phyloP scores from a whole-genome alignment of 164 flowering plant genomes.

The Echeveria elegans region DNA sequence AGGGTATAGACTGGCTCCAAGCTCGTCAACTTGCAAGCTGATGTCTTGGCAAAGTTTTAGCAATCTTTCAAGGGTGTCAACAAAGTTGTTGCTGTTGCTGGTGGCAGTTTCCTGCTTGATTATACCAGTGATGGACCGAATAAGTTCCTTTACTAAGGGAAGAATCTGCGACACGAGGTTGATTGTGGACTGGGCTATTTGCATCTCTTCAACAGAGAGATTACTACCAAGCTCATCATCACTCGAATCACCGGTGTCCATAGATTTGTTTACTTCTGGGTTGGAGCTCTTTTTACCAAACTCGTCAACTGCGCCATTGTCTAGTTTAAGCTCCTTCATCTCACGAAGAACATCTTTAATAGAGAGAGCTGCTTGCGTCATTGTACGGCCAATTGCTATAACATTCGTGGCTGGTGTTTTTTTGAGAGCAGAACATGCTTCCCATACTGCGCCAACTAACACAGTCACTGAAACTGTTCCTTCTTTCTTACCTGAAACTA shows the following conservation, averaged over 20 bases:
- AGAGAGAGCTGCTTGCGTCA: conserved; percentile 73
- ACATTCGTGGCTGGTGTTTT: conserved; percentile 68
- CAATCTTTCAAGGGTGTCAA: conserved; percentile 54
- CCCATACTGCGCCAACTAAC: conserved; percentile 72
- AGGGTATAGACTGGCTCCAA: conserved; percentile 86
- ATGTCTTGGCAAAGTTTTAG: conserved; percentile 46
- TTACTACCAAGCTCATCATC: conserved; percentile 62
- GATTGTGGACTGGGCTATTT: conserved; percentile 41
- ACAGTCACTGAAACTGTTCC: conserved; percentile 40
- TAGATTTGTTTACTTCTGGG: conserved; percentile 15
- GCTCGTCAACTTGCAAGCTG: conserved; percentile 72
- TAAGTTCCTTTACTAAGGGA: conserved; percentile 55
- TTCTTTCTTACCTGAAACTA: conserved; percentile 38
- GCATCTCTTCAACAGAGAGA: conserved; percentile 75
- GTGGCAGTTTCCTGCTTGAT: conserved; percentile 32
- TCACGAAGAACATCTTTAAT: conserved; percentile 90
- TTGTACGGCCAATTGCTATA: conserved; percentile 74
- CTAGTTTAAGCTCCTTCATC: conserved; percentile 79
- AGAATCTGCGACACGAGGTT: conserved; percentile 48
- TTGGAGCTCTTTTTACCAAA: conserved; percentile 16
- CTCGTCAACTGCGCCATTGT: conserved; percentile 19
- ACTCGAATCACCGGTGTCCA: conserved; percentile 25
- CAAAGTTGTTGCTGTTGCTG: conserved; percentile 16
- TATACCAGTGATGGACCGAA: conserved; percentile 58
- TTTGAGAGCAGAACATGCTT: conserved; percentile 69